Percentiles rank a stretch among this genome's conserved stretches.
Conservation (phyloP, 805 yeast genomes). For the Zygotorulaspora sp. region DNA sequence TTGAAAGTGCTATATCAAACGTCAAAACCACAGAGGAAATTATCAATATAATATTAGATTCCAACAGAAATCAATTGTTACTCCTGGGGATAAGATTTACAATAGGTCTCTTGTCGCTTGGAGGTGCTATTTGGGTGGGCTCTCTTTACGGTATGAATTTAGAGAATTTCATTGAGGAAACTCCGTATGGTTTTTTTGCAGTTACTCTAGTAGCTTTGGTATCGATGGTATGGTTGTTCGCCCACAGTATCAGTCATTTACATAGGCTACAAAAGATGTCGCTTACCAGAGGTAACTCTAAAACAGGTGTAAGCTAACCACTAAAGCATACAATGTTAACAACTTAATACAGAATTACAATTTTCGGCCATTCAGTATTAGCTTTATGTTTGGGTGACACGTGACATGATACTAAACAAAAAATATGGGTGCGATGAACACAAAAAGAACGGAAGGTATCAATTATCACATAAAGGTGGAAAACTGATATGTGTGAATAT, state of each 20-base stretch:
- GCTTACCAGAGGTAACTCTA: slow-evolving; percentile 47
- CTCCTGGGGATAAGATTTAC: slow-evolving; percentile 77
- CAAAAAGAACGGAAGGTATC: neutral
- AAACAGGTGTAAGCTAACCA: neutral
- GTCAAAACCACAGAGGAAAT: slow-evolving; percentile 93
- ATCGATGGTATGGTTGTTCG: slow-evolving; percentile 46
- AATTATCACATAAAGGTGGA: too few relatives aligned
- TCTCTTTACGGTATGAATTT: slow-evolving; percentile 95
- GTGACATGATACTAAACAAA: neutral
- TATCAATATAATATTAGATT: slow-evolving; percentile 85
- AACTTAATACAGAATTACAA: too few relatives aligned
- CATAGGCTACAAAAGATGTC: slow-evolving; percentile 69
- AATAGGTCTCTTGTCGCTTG: slow-evolving; percentile 76
- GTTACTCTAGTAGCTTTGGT: slow-evolving; percentile 42
- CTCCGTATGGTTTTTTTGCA: slow-evolving; percentile 60
- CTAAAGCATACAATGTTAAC: too few relatives aligned
- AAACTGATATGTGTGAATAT: too few relatives aligned
- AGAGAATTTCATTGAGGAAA: slow-evolving; percentile 85
- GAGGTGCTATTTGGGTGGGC: slow-evolving; percentile 74
- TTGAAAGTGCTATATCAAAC: slow-evolving; percentile 71
- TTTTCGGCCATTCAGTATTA: too few relatives aligned
- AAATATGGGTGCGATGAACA: slow-evolving; percentile 6
- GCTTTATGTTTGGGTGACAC: too few relatives aligned
- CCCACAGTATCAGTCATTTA: slow-evolving; percentile 52
- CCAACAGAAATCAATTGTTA: slow-evolving; percentile 92